Conservation (phyloP, 2,329 filamentous ascomycete species). For the Emericellopsis atlantica region DNA sequence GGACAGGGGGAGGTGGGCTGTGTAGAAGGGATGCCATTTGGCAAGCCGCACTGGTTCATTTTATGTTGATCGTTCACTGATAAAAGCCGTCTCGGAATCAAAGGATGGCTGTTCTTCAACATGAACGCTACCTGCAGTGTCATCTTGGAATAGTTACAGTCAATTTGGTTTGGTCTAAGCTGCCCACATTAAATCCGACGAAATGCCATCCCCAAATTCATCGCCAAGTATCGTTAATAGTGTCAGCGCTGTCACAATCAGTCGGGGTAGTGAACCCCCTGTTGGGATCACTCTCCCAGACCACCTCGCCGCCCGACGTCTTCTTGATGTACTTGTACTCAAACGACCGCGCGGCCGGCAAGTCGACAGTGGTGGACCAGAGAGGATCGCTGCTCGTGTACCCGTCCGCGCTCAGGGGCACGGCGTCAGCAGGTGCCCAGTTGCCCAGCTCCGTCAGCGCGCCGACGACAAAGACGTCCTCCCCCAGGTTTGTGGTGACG, state of each 20-base stretch:
- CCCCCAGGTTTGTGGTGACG: conserved; percentile 43
- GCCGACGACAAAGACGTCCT: conserved; percentile 55
- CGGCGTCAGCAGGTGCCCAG: conserved; percentile 44
- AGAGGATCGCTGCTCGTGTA: conserved; percentile 49
- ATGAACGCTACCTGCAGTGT: too few species aligned
- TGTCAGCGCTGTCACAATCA: conserved; percentile 14
- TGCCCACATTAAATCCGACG: too few species aligned
- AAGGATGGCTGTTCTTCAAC: too few species aligned
- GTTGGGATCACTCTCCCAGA: conserved; percentile 53
- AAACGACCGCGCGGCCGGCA: conserved; percentile 42
- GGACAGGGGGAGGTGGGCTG: too few species aligned
- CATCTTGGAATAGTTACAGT: too few species aligned
- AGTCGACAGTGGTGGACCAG: conserved; percentile 44
- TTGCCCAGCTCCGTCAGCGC: conserved; percentile 44
- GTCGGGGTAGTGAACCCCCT: conserved; percentile 20
- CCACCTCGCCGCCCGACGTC: conserved; percentile 35
- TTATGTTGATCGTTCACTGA: too few species aligned
- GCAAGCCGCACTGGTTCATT: too few species aligned
- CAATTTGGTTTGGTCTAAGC: too few species aligned
- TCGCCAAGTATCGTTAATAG: conserved; percentile 14
- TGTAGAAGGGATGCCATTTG: too few species aligned
- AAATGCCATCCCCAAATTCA: too few species aligned
- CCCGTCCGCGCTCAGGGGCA: conserved; percentile 41
- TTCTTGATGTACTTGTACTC: conserved; percentile 60
- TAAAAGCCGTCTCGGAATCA: too few species aligned